Evolutionary conservation across 306 rosid genomes (phyloP), one percentile per base, ranked within the genome.

Genomic region (Ormosia emarginata): DNA sequence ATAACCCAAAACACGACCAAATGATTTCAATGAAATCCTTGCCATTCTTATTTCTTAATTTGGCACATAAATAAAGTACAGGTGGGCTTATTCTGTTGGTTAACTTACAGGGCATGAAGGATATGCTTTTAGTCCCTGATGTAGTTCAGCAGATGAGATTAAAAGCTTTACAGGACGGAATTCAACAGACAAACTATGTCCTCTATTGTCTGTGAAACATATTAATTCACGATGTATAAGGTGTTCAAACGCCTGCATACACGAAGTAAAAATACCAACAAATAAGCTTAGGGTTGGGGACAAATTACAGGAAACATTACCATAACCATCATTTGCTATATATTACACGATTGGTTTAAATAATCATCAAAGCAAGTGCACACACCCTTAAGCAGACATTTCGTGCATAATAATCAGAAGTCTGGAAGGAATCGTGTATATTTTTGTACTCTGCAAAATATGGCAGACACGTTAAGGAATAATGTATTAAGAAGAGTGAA

Each of bases 161-260:
- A 93, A 52, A 82, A 93, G 94, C 91, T 93, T 92, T 40, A 87
- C 97, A 9, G 97, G 89, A 71, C 92, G 92, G 58, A 87, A 95
- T 72, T 92, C 97, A 39, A 92, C 70, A 8, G 96, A 88, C 53
- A 84, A 93, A 77, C 82, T 88, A 12, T 89, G 88, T 71, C 90
- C 97, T 81, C 93, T 90, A 72, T 70, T 91, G 88, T 93, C 98
- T 2, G 94, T 29, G 85, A 90, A 93, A 79, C 92, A 83, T 84
- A 95, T 87, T 46, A 95, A 55, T 83, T 90, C 95, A 29, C 94
- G 88, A 63, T 84, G 88, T 52, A 92, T 80, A 77, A 95, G 99
- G 82, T 93, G 98, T 84, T 95, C 96, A 86, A 95, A 92, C 67
- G 98, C 98, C 98, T 95, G 94, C 86, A 82, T 11, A 79, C 40